Base-by-base conservation (phyloP, 192 early-diverging fungal genomes). In the Phycomyces blakesleeanus region DNA sequence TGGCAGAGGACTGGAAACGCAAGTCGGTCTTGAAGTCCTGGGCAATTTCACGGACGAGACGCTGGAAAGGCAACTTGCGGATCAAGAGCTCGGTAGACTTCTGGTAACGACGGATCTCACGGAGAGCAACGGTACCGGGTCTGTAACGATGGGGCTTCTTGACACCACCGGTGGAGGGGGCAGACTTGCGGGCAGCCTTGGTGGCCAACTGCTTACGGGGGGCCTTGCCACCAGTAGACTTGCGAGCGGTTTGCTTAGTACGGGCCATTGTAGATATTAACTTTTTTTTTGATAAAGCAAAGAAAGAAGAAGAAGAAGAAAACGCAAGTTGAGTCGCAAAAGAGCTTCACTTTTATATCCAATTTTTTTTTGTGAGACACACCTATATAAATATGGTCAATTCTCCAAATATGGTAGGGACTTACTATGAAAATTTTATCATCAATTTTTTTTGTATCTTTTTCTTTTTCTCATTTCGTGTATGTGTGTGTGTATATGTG, bases 191-290 rank as follows among this genome's bases (percentile, higher is more conserved):
- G 21, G 97, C 95, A 37, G 73, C 73, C 83, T 93, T 93, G 77
- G 93, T 93, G 58, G 93, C 93, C 58, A 92, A 85, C 80, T 94
- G 94, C 85, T 97, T 98, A 70, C 96, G 89, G 51, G 97, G 97
- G 22, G 97, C 97, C 80, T 98, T 98, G 72, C 97, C 97, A 78
- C 97, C 97, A 62, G 97, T 98, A 51, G 95, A 97, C 82, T 98
- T 98, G 78, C 96, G 91, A 44, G 96, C 94, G 52, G 94, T 98
- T 79, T 98, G 96, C 83, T 96, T 83, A 55, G 81, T 83, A 71
- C 81, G 78, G 50, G 79, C 82, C 81, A 83, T 83, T 72, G 38
- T 50, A 51, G 15, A 22, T 57, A 3, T 52, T 14, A 18, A 47
- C n/a, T n/a, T n/a, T n/a, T n/a, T n/a, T n/a, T n/a, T n/a, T n/a